phyloP scores from a whole-genome alignment of 2,329 filamentous ascomycete species.

The Fonsecaea multimorphosa region DNA sequence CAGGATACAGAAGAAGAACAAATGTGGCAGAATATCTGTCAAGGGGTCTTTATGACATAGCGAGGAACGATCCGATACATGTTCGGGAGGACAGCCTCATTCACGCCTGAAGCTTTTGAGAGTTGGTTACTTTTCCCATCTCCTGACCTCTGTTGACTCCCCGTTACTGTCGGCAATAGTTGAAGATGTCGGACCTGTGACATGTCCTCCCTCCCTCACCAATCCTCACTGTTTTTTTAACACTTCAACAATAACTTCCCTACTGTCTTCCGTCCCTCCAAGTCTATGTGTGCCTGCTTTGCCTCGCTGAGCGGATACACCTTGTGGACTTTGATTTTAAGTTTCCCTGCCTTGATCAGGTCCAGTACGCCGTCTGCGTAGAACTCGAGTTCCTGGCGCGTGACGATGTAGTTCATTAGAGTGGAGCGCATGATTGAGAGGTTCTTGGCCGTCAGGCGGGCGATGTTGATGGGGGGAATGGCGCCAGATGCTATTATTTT shows the following conservation, averaged over 20 bases:
- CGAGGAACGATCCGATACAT: background rate
- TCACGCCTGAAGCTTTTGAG: background rate
- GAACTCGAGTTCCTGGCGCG: conserved; percentile 71
- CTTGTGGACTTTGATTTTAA: conserved; percentile 77
- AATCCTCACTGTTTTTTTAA: conserved; percentile 43
- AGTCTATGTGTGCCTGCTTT: conserved; percentile 74
- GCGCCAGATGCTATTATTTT: conserved; percentile 59
- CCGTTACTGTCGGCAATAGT: background rate
- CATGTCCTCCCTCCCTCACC: background rate
- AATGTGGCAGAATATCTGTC: background rate
- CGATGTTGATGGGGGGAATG: conserved; percentile 70
- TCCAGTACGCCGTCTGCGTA: conserved; percentile 76
- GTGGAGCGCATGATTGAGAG: conserved; percentile 76
- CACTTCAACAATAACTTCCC: conserved; percentile 81
- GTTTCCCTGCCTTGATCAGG: conserved; percentile 70
- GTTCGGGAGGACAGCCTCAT: background rate
- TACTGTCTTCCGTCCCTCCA: conserved; percentile 80
- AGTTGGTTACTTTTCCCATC: background rate
- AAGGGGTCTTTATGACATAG: background rate
- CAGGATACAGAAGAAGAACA: background rate
- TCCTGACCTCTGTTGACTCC: background rate
- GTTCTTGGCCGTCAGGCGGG: conserved; percentile 73
- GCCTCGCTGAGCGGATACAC: conserved; percentile 77
- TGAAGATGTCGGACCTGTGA: background rate
- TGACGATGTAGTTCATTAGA: conserved; percentile 72